Percentiles rank a stretch among this genome's conserved stretches.
Conservation (phyloP, 768 basidiomycete species). For the Daedaleopsis sinensis region DNA sequence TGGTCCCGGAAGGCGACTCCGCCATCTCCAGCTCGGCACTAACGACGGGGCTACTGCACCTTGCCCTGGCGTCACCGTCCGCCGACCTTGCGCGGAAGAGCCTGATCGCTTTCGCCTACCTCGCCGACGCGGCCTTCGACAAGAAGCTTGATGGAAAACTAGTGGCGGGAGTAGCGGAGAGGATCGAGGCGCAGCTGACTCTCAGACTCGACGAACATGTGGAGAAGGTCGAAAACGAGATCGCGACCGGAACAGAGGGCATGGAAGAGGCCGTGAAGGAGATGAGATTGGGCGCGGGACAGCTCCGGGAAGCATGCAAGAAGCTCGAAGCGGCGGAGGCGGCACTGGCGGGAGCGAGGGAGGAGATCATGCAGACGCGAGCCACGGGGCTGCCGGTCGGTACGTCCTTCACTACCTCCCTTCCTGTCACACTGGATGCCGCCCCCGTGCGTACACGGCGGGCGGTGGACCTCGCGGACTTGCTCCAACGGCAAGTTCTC, state of each 20-base stretch:
- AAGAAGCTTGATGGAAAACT: not conserved
- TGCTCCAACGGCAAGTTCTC: too few species aligned
- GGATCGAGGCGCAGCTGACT: too few species aligned
- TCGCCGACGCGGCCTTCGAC: not conserved
- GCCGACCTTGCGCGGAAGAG: not conserved
- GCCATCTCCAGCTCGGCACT: too few species aligned
- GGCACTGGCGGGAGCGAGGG: not conserved
- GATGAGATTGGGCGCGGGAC: not conserved
- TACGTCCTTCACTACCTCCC: not conserved
- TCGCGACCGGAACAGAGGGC: too few species aligned
- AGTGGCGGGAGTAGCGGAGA: not conserved
- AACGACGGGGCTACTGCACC: conserved; percentile 6
- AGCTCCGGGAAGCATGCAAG: conserved; percentile 2
- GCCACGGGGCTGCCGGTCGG: not conserved
- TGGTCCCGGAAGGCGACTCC: conserved; percentile 7
- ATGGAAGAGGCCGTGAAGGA: conserved; percentile 3
- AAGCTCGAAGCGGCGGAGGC: not conserved
- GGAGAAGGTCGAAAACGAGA: too few species aligned
- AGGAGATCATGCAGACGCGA: not conserved
- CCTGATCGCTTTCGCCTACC: conserved; percentile 8
- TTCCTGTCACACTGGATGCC: too few species aligned
- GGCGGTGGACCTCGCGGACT: too few species aligned
- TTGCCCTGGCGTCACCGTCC: not conserved
- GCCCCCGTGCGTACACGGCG: too few species aligned
- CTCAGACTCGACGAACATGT: too few species aligned